Evolutionary conservation across 768 basidiomycete genomes (phyloP), one percentile per base, ranked within the genome.

Genomic region (Boletus reticuloceps): DNA sequence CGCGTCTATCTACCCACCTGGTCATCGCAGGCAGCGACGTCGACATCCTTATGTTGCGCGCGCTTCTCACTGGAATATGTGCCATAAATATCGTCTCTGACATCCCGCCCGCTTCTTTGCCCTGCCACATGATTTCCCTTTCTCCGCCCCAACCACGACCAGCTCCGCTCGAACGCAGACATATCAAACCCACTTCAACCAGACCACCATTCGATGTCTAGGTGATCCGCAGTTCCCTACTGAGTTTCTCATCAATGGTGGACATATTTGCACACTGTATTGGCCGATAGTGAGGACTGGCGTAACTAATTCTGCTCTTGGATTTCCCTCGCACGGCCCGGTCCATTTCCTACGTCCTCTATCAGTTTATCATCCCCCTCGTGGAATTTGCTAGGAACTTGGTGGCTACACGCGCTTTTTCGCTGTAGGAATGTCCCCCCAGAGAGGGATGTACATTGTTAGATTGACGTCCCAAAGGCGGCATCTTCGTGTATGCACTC

Each of bases 151-250:
- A 70, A 70, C 67, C 65, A 62, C 50, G 34, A 48, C 57, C 58
- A 70, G 69, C 69, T 71, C 69, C 69, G 69, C 69, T 72, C 71
- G 53, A 72, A 72, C 69, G 47, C 43, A 36, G 14, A 36, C 34
- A 29, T 36, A 36, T 12, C 34, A 36, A 36, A 29, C 7, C 29
- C 29, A 9, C 29, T 29, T 9, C 29, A 29, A 29, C 29, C 9
- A 29, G 29, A 1, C 8, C 29, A 29, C 29, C 8, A 29, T 29
- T 29, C 29, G 17, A n/a, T 39, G 14, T 38, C 22, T 17, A 19
- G 20, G 10, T 5, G 16, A n/a, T 2, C 36, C 16, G 2, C 16
- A 11, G n/a, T 20, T 32, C n/a, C 5, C 6, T 16, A 14, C 25
- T 22, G 14, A n/a, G 29, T 36, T 43, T 52, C n/a, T 34, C 43